These are phyloP conservation scores for Keithomyces neogunnii DNA, from an alignment of 2,329 filamentous ascomycete genomes.

Conservation along the genomic window DNA sequence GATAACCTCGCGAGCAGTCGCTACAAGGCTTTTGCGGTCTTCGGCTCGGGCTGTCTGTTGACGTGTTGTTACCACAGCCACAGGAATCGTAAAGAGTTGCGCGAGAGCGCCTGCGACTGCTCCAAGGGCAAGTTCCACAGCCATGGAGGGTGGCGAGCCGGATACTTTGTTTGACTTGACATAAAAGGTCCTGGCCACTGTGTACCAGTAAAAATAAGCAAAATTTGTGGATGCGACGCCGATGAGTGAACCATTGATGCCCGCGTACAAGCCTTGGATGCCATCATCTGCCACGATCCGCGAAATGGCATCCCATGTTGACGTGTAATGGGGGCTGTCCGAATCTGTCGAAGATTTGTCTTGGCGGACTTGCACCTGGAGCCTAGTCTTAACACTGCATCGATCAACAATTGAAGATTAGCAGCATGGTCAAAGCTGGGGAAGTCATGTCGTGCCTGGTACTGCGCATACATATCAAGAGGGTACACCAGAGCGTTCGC, in stretches of 20 bases:
- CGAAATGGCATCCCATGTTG: slow-evolving; percentile 78
- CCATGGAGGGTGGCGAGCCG: slow-evolving; percentile 58
- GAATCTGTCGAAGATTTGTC: slow-evolving; percentile 30
- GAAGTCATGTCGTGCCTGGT: neutral
- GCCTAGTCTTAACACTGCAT: slow-evolving; percentile 80
- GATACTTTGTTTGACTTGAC: slow-evolving; percentile 46
- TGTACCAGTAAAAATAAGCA: slow-evolving; percentile 99
- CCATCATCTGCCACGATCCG: slow-evolving; percentile 81
- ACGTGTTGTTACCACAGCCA: slow-evolving; percentile 88
- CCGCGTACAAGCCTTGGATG: slow-evolving; percentile 73
- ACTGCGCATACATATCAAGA: slow-evolving; percentile 73
- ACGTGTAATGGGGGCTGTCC: slow-evolving; percentile 65
- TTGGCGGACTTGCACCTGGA: slow-evolving; percentile 86
- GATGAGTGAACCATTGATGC: slow-evolving; percentile 76
- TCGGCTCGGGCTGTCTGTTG: slow-evolving; percentile 86
- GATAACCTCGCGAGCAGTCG: slow-evolving; percentile 82
- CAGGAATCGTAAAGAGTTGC: slow-evolving; percentile 92
- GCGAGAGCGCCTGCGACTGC: slow-evolving; percentile 84
- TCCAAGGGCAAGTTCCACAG: slow-evolving; percentile 74
- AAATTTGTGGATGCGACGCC: slow-evolving; percentile 98
- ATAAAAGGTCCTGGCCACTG: slow-evolving; percentile 75
- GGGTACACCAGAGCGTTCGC: slow-evolving; percentile 96
- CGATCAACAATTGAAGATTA: neutral
- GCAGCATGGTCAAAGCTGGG: neutral
- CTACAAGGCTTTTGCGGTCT: slow-evolving; percentile 78